Conservation (phyloP, 2,329 filamentous ascomycete species). For the Celoporthe dispersa region DNA sequence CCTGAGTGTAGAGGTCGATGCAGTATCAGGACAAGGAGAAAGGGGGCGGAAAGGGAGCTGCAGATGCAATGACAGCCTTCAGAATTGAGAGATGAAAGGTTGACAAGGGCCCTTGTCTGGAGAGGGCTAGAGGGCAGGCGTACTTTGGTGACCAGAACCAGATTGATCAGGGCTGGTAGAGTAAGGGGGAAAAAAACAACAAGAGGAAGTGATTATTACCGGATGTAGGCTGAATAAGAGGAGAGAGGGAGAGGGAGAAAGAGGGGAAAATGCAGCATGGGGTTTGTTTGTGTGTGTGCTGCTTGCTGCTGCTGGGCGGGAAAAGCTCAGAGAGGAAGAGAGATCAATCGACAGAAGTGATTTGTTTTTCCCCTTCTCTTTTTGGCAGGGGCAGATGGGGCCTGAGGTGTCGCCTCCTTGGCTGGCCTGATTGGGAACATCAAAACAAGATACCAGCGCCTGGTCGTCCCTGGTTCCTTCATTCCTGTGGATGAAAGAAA, state of each 20-base stretch:
- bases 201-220: neutral
- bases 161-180: neutral
- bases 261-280: neutral
- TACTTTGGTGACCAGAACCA: neutral
- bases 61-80: neutral
- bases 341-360: neutral
- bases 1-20: neutral
- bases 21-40: neutral
- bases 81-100: neutral
- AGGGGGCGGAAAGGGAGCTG: neutral
- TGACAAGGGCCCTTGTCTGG: neutral
- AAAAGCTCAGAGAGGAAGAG: neutral
- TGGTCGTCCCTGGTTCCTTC: neutral
- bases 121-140: neutral
- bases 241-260: too few relatives aligned
- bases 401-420: neutral
- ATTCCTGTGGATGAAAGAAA: constrained; percentile 1
- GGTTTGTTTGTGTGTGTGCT: neutral
- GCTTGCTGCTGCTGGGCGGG: too few relatives aligned
- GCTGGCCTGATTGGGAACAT: neutral
- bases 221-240: neutral
- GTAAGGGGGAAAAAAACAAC: neutral
- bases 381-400: too few relatives aligned
- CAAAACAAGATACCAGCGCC: neutral
- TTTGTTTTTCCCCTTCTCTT: too few relatives aligned